A percentile compares a stretch with the other conserved stretches of the same genome.
These are phyloP conservation scores for Zanthoxylum bungeanum DNA, from an alignment of 345 rosid genomes.

Conservation along the genomic window DNA sequence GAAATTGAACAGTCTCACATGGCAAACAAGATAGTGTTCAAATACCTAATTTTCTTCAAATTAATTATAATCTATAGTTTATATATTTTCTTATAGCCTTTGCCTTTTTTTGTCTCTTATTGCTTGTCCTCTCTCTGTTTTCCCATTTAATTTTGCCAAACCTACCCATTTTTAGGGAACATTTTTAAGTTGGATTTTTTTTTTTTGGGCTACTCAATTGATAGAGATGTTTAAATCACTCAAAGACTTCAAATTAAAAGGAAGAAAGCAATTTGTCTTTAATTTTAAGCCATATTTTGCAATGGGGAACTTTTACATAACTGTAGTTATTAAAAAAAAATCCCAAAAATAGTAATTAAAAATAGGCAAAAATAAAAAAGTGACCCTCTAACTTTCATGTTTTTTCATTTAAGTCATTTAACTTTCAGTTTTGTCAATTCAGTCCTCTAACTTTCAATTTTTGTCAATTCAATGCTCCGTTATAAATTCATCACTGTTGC, in stretches of 20 bases:
- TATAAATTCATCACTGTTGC: too few relatives aligned
- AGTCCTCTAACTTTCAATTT: too few relatives aligned
- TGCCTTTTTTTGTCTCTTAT: not conserved
- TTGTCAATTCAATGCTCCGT: too few relatives aligned
- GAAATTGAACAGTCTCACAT: conserved; percentile 9
- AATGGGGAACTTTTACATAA: not conserved
- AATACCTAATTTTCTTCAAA: not conserved
- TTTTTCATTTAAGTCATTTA: too few relatives aligned
- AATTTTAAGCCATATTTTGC: not conserved
- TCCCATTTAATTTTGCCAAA: not conserved
- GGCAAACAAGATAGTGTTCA: conserved; percentile 27
- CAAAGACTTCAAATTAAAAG: not conserved
- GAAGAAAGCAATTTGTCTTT: not conserved
- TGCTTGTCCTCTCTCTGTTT: not conserved
- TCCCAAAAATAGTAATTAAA: not conserved
- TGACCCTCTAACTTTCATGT: too few relatives aligned
- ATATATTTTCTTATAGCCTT: not conserved
- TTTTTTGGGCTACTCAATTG: not conserved
- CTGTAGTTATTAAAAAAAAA: conserved; percentile 20
- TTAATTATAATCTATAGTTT: not conserved
- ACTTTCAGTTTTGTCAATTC: too few relatives aligned
- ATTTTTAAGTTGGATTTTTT: not conserved
- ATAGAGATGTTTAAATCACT: not conserved
- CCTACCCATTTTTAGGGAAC: not conserved
- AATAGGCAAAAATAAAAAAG: too few relatives aligned